Evolutionary conservation across 139 green algal species (phyloP).

Genomic region (Gonium pectorale): DNA sequence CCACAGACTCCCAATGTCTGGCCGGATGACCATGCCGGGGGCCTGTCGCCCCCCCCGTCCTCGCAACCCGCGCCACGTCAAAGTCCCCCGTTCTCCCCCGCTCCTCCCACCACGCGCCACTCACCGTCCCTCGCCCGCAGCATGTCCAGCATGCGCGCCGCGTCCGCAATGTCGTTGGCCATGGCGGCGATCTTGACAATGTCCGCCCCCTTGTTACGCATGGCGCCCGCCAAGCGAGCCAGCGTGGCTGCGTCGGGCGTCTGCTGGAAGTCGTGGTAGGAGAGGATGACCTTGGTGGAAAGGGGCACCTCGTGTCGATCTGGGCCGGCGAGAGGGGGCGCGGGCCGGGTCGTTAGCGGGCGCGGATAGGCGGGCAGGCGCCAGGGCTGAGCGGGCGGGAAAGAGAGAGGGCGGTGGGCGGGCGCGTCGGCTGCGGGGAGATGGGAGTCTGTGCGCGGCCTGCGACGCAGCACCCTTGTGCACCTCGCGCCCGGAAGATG

Average conservation of each 20-base stretch:
- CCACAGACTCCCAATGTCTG: too few relatives aligned
- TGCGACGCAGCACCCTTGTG: too few relatives aligned
- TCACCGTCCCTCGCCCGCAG: conserved; percentile 61
- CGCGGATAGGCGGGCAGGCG: too few relatives aligned
- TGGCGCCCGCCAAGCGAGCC: conserved; percentile 56
- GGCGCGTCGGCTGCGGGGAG: too few relatives aligned
- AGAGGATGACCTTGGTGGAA: conserved; percentile 91
- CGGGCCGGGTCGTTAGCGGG: too few relatives aligned
- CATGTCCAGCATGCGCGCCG: conserved; percentile 78
- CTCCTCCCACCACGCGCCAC: neutral
- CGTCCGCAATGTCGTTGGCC: conserved; percentile 87
- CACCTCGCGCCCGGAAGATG: too few relatives aligned
- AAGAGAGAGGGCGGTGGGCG: neutral
- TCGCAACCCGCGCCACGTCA: too few relatives aligned
- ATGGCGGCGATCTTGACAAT: conserved; percentile 83
- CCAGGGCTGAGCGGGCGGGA: neutral
- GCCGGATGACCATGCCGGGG: too few relatives aligned
- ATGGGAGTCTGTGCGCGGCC: neutral
- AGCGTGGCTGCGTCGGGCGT: conserved; percentile 83
- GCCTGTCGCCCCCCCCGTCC: too few relatives aligned
- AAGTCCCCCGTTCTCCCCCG: neutral
- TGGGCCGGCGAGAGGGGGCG: neutral
- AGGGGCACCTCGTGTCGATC: conserved; percentile 59
- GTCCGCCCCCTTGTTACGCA: conserved; percentile 19
- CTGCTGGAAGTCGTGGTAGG: conserved; percentile 90